Percentiles rank a stretch among this genome's conserved stretches.
These are phyloP conservation scores for Fusarium longipes DNA, from an alignment of 2,329 filamentous ascomycete species.

Conservation along the genomic window DNA sequence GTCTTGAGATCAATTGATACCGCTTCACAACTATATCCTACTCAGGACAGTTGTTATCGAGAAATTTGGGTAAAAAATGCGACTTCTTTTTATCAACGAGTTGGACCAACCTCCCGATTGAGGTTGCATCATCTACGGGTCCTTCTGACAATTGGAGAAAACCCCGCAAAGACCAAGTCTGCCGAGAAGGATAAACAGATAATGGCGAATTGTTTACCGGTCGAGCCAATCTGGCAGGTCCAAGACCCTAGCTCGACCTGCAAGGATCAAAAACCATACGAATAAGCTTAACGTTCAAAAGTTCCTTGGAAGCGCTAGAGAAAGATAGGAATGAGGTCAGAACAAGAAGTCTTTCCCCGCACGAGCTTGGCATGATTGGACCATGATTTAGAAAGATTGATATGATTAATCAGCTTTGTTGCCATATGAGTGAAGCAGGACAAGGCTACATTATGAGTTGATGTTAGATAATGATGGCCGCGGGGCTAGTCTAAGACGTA, in stretches of 20 bases:
- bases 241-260: neutral
- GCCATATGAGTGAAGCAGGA: too few relatives aligned
- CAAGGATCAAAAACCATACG: slow-evolving; percentile 29
- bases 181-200: neutral
- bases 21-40: fast-evolving
- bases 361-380: neutral
- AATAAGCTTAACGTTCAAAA: slow-evolving; percentile 41
- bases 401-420: too few relatives aligned
- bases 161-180: neutral
- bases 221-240: slow-evolving; percentile 32
- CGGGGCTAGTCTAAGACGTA: too few relatives aligned
- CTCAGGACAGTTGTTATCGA: neutral
- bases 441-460: too few relatives aligned
- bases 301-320: slow-evolving; percentile 22
- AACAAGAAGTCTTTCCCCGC: neutral
- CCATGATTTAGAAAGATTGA: too few relatives aligned
- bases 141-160: neutral
- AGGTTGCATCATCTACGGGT: slow-evolving; percentile 6
- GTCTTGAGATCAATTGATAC: neutral
- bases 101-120: neutral
- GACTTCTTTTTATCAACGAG: neutral
- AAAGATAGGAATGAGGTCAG: slow-evolving; percentile 15
- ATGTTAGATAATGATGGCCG: too few relatives aligned
- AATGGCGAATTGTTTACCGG: neutral
- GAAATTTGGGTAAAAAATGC: neutral